Conservation (phyloP, 2,329 filamentous ascomycete genomes). For the Gnomoniopsis smithogilvyi region DNA sequence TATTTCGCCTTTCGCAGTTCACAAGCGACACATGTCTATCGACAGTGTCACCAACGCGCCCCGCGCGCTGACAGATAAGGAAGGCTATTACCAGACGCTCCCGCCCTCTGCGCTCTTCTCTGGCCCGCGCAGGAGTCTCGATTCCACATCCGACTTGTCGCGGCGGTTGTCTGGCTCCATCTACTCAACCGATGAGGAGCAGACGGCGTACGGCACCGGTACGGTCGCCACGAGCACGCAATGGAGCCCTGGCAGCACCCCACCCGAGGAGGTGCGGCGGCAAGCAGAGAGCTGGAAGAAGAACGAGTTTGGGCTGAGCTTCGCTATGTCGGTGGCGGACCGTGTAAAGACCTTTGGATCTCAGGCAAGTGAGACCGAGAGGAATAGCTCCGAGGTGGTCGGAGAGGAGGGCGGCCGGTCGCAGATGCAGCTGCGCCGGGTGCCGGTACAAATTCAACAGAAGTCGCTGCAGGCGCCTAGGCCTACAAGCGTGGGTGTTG, state of each 20-base stretch:
- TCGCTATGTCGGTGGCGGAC: conserved; percentile 1
- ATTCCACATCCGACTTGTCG: conserved; percentile 34
- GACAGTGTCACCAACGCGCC: conserved; percentile 55
- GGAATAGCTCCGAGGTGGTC: background rate
- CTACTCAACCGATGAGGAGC: conserved; percentile 43
- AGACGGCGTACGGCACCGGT: conserved; percentile 9
- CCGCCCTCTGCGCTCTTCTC: conserved; percentile 29
- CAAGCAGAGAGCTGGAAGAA: conserved; percentile 36
- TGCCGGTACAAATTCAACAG: background rate
- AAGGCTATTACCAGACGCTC: conserved; percentile 60
- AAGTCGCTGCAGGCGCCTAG: conserved; percentile 23
- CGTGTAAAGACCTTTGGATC: conserved; percentile 14
- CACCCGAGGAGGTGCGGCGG: conserved; percentile 28
- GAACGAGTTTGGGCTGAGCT: conserved; percentile 21
- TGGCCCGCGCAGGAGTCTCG: conserved; percentile 37
- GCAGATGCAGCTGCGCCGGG: background rate
- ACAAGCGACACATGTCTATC: conserved; percentile 37
- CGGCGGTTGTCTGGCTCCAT: conserved; percentile 40
- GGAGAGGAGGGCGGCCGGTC: conserved; percentile 12
- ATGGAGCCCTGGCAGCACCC: conserved; percentile 46
- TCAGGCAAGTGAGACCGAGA: conserved; percentile 1
- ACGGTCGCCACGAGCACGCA: conserved; percentile 29
- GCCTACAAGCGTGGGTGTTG: conserved; percentile 44
- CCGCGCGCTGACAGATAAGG: conserved; percentile 44
- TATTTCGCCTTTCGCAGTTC: conserved; percentile 29